Evolutionary conservation across 202 grass and related monocot species (phyloP).

Genomic region (Musa balbisiana): DNA sequence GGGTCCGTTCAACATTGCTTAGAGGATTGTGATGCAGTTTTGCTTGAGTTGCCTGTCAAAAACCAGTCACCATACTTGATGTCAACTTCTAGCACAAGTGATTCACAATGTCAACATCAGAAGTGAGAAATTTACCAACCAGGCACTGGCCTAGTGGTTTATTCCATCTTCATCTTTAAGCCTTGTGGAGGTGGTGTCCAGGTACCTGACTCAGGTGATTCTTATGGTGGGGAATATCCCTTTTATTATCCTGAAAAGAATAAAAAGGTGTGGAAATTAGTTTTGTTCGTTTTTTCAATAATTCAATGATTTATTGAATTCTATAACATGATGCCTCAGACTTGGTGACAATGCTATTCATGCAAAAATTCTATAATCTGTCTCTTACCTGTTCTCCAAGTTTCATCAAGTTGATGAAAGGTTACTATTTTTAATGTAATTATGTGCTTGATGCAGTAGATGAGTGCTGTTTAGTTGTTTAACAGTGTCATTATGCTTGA

Average conservation of each 20-base stretch:
- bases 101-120: background rate
- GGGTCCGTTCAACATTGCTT: background rate
- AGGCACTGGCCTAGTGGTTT: too few species aligned
- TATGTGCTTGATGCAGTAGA: background rate
- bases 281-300: background rate
- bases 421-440: background rate
- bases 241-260: background rate
- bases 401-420: background rate
- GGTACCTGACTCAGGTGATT: background rate
- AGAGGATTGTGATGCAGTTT: background rate
- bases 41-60: background rate
- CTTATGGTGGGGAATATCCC: background rate
- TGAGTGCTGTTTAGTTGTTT: background rate
- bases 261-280: background rate
- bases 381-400: too few species aligned
- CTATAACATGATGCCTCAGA: background rate
- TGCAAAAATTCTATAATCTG: background rate
- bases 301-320: background rate
- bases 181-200: too few species aligned
- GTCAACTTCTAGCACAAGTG: background rate
- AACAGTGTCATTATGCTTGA: constrained; percentile 48
- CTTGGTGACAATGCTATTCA: background rate
- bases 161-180: too few species aligned
- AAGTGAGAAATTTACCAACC: background rate
- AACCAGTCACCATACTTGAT: background rate